Percentiles rank a stretch among this genome's conserved stretches.
Conservation (phyloP, 768 basidiomycete species). For the Ramaria rubella region DNA sequence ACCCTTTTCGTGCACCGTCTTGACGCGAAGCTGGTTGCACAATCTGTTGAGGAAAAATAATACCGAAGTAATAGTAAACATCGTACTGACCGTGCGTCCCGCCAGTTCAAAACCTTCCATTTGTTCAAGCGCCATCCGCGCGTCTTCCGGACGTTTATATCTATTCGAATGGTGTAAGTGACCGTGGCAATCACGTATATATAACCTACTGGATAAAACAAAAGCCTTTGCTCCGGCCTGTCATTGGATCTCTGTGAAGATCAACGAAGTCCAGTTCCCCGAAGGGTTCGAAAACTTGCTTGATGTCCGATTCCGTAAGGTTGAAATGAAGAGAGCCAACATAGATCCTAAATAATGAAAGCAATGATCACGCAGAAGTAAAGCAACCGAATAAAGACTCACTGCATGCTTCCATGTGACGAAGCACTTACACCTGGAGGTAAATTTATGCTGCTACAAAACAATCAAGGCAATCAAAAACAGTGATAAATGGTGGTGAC, state of each 20-base stretch:
- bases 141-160: conserved; percentile 87
- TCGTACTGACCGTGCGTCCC: conserved; percentile 69
- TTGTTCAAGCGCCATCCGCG: conserved; percentile 93
- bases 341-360: conserved; percentile 59
- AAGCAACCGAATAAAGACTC: conserved; percentile 30
- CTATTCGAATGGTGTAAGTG: conserved; percentile 33
- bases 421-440: conserved; percentile 79
- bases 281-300: conserved; percentile 98
- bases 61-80: conserved; percentile 9
- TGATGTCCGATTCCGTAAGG: conserved; percentile 93
- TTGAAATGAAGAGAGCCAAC: conserved; percentile 97
- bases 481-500: background rate
- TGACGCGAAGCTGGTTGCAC: conserved; percentile 63
- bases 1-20: conserved; percentile 90
- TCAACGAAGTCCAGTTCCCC: conserved; percentile 98
- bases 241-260: conserved; percentile 90
- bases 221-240: conserved; percentile 95
- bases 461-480: background rate
- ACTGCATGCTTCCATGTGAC: conserved; percentile 77
- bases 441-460: conserved; percentile 63
- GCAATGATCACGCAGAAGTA: background rate
- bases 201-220: conserved; percentile 87
- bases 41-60: conserved; percentile 12
- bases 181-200: conserved; percentile 1
- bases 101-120: conserved; percentile 99